phyloP scores from a whole-genome alignment of 2,329 filamentous ascomycete species.

The Apiospora koreana region DNA sequence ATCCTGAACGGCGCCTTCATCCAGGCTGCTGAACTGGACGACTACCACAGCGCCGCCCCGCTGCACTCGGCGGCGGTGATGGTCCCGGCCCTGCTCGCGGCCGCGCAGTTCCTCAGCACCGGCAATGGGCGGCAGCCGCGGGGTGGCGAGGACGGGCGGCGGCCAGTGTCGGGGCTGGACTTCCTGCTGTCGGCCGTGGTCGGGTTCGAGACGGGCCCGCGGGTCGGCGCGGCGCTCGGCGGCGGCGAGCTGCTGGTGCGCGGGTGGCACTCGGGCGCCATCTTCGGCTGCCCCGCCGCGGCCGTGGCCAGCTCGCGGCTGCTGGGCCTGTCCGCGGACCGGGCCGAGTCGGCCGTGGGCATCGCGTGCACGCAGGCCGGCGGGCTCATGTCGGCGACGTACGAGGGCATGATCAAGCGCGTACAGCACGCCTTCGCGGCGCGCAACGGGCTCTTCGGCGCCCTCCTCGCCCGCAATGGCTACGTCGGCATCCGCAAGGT shows the following conservation, averaged over 20 bases:
- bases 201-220: constrained; percentile 37
- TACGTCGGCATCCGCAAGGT: constrained; percentile 39
- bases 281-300: constrained; percentile 37
- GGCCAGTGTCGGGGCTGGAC: constrained; percentile 23
- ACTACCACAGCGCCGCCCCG: constrained; percentile 42
- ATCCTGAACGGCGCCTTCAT: constrained; percentile 44
- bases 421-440: constrained; percentile 49
- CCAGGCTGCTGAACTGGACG: constrained; percentile 45
- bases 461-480: constrained; percentile 36
- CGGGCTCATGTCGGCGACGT: constrained; percentile 44
- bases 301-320: constrained; percentile 34
- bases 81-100: constrained; percentile 38
- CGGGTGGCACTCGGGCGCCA: constrained; percentile 42
- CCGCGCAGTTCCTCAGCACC: constrained; percentile 18
- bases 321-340: constrained; percentile 28
- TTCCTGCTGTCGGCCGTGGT: constrained; percentile 38
- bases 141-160: not conserved
- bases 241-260: constrained; percentile 38
- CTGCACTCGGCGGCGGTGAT: not conserved
- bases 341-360: constrained; percentile 38
- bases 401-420: constrained; percentile 43
- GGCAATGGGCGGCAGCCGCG: not conserved
- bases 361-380: constrained; percentile 42
- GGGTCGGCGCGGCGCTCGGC: constrained; percentile 34
- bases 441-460: constrained; percentile 41